Base-by-base conservation (phyloP, 306 rosid genomes). In the Cicer arietinum region DNA sequence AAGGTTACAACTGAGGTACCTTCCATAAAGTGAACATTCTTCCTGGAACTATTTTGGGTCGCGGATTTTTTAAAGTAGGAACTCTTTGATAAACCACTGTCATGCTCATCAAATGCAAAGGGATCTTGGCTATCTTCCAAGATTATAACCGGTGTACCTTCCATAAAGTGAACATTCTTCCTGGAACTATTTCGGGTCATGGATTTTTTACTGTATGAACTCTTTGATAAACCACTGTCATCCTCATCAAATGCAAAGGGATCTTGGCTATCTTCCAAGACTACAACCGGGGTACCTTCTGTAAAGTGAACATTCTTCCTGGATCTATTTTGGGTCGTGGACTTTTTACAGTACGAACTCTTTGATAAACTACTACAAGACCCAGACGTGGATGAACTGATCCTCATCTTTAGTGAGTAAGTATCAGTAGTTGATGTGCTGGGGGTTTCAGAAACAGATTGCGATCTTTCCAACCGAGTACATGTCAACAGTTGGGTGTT, bases 191-290 rank as follows among this genome's bases (percentile, higher is more conserved):
- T 86, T 57, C 77, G 81, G 73, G 78, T 59, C 18, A 48, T 46
- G 52, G 79, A 72, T n/a, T 66, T 69, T 64, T 87, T 82, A 67
- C 83, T 17, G 25, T 58, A 53, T 40, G 88, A 81, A 86, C 84
- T 78, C 81, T 84, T 79, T 52, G 91, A 85, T 48, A 90, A 51
- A 64, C 86, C 91, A 90, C 87, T 86, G 69, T 81, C 98, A 78
- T 81, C 86, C 80, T 91, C 98, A 75, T 94, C 98, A 87, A 94
- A 94, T 41, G 97, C 98, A 89, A 91, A 94, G 17, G 97, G 98
- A 86, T 91, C 98, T 69, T 77, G 86, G 62, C 79, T 79, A 61
- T 88, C 92, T 70, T 87, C 91, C 77, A 78, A 79, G 80, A 81
- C 76, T 71, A 71, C 77, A 79, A 76, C 45, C 47, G 84, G 85